phyloP scores from a whole-genome alignment of 345 rosid species.

The Gossypium rotundifolium region DNA sequence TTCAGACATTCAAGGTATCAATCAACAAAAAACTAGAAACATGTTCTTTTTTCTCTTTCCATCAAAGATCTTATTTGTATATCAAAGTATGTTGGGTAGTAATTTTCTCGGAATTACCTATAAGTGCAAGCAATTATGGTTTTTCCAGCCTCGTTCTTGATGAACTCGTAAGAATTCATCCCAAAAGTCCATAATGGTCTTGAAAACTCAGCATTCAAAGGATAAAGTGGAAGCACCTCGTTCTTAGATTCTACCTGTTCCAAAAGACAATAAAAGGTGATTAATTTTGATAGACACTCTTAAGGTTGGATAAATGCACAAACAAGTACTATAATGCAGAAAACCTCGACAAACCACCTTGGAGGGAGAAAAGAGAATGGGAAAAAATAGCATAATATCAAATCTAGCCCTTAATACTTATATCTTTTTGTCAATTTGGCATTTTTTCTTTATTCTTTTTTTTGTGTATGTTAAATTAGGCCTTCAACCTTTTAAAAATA shows the following conservation, averaged over 20 bases:
- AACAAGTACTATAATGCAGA: background rate
- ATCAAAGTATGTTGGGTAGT: background rate
- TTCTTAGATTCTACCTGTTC: conserved; percentile 63
- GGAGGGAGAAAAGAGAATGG: background rate
- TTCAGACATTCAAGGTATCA: conserved; percentile 12
- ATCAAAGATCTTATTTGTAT: background rate
- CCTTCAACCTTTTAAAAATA: too few relatives aligned
- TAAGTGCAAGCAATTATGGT: conserved; percentile 74
- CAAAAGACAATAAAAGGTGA: background rate
- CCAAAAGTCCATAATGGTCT: conserved; percentile 86
- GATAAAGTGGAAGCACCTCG: conserved; percentile 51
- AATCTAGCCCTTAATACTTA: too few relatives aligned
- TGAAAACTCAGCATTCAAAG: conserved; percentile 75
- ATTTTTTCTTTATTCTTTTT: too few relatives aligned
- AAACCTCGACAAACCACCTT: background rate
- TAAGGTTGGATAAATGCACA: background rate
- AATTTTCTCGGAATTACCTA: conserved; percentile 44
- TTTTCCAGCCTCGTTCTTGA: conserved; percentile 49
- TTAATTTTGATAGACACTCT: background rate
- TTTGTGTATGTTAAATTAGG: too few relatives aligned
- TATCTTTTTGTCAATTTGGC: too few relatives aligned
- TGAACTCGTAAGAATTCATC: conserved; percentile 66
- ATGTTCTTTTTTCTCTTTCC: background rate
- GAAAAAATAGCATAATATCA: too few relatives aligned
- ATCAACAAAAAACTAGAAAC: background rate